Evolutionary conservation across 225 moss, liverwort and hornwort species (phyloP).

Genomic region (Pleurozium schreberi): DNA sequence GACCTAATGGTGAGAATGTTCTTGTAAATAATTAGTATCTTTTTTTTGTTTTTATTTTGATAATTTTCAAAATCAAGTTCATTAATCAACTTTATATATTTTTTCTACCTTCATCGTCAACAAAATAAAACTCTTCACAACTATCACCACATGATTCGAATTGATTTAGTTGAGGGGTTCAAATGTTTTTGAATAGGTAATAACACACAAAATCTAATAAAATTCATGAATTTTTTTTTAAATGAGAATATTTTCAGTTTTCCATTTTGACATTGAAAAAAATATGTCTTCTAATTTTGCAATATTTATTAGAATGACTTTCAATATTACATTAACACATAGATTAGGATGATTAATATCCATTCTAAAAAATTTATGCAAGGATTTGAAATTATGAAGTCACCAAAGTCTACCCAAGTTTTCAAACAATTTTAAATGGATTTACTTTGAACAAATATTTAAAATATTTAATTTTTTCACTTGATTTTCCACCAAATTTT

Average conservation of each 20-base stretch:
- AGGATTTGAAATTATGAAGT: no score
- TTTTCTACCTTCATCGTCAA: background rate
- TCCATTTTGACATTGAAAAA: background rate
- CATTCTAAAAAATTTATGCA: background rate
- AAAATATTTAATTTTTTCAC: no score
- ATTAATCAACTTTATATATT: background rate
- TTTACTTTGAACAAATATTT: no score
- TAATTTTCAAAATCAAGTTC: background rate
- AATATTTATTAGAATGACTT: background rate
- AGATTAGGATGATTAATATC: background rate
- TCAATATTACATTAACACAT: background rate
- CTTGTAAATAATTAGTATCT: background rate
- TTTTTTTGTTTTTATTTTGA: no score
- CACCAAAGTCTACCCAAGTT: no score
- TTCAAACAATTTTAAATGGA: no score
- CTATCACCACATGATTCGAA: background rate
- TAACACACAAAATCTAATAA: fast-evolving
- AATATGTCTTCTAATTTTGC: background rate
- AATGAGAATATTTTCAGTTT: background rate
- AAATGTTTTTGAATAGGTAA: background rate
- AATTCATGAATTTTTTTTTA: no score
- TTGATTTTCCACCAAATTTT: no score
- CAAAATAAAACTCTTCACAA: background rate
- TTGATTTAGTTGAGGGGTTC: background rate
- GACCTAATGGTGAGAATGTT: background rate